A percentile compares a stretch with the other conserved stretches of the same genome.
These are phyloP conservation scores for Mycocentrospora acerina DNA, from an alignment of 2,329 filamentous ascomycete species.

Conservation along the genomic window DNA sequence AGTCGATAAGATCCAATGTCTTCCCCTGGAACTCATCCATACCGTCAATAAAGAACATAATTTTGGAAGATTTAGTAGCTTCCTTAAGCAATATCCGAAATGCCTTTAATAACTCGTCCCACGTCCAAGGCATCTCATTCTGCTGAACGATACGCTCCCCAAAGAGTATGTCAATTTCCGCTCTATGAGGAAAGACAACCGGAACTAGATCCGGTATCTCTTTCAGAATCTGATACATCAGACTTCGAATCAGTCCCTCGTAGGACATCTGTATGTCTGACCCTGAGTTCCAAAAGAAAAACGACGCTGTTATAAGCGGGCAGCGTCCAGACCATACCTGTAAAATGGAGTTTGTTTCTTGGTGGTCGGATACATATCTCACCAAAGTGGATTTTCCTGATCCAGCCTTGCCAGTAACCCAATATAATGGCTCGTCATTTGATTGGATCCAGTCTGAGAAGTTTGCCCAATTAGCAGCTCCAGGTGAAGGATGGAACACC, in stretches of 20 bases:
- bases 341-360: not conserved
- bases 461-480: slow-evolving; percentile 4
- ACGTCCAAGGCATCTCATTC: slow-evolving; percentile 1
- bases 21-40: slow-evolving; percentile 9
- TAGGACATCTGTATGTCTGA: slow-evolving; percentile 6
- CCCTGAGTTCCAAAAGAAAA: slow-evolving; percentile 13
- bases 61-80: not conserved
- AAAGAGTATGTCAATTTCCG: not conserved
- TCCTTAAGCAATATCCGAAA: not conserved
- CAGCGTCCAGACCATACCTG: not conserved
- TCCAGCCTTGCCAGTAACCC: slow-evolving; percentile 49
- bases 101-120: slow-evolving; percentile 1
- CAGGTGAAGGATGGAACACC: slow-evolving; percentile 1
- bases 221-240: slow-evolving; percentile 4
- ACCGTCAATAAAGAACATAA: slow-evolving; percentile 7
- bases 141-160: not conserved
- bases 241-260: slow-evolving; percentile 9
- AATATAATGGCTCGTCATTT: slow-evolving; percentile 8
- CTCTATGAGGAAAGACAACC: slow-evolving; percentile 1
- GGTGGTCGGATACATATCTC: slow-evolving; percentile 16
- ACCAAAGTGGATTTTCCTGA: slow-evolving; percentile 53
- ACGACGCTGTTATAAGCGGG: not conserved
- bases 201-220: not conserved
- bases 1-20: slow-evolving; percentile 1
- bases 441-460: slow-evolving; percentile 9